Conservation (phyloP, 208 protist genomes). For the Trichomonas gallinae region DNA sequence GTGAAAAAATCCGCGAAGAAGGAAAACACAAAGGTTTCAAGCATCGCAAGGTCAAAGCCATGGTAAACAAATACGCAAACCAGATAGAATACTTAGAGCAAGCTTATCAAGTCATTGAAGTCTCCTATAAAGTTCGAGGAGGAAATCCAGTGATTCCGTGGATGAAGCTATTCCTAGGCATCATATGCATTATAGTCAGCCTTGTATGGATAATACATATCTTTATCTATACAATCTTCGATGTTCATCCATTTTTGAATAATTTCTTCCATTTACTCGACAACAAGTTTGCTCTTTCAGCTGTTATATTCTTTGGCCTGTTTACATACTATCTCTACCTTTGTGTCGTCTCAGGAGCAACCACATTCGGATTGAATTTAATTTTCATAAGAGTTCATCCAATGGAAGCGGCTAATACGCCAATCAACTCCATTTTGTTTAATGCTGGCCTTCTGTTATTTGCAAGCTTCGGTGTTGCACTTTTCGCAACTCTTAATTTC, state of each 20-base stretch:
- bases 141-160: not conserved
- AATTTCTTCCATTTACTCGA: not conserved
- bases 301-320: not conserved
- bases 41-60: not conserved
- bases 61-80: not conserved
- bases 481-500: not conserved
- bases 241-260: not conserved
- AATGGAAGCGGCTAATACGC: not conserved
- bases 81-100: not conserved
- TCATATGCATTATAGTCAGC: not conserved
- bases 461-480: not conserved
- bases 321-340: not conserved
- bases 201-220: not conserved
- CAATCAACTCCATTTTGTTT: conserved; percentile 1
- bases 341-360: not conserved
- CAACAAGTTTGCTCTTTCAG: not conserved
- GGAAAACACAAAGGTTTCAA: not conserved
- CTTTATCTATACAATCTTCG: not conserved
- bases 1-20: not conserved
- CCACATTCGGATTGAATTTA: not conserved
- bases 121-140: not conserved
- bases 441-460: not conserved
- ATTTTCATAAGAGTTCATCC: not conserved
- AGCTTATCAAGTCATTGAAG: not conserved
- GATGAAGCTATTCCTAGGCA: not conserved